These are phyloP conservation scores for Scutellaria galericulata DNA, from an alignment of 257 asterid species.

Conservation along the genomic window DNA sequence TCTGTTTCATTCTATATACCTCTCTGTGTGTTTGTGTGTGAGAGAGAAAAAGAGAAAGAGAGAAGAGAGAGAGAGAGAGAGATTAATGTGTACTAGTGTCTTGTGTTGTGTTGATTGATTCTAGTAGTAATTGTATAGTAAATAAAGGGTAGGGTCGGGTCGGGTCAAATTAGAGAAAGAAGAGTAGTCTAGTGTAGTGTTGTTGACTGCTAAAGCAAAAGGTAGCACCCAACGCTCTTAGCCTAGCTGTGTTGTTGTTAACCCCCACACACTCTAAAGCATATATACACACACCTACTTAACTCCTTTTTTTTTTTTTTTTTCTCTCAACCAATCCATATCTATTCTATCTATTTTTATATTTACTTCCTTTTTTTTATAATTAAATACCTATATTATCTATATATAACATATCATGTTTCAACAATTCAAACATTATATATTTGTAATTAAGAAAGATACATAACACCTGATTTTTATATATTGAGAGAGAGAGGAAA, in stretches of 20 bases:
- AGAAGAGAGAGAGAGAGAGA: slow-evolving; percentile 32
- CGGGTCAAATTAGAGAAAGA: not conserved
- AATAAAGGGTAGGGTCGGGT: slow-evolving; percentile 29
- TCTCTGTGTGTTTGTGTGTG: slow-evolving; percentile 27
- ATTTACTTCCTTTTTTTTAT: not conserved
- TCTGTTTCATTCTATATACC: slow-evolving; percentile 8
- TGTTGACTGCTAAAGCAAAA: slow-evolving; percentile 81
- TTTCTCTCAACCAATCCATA: slow-evolving; percentile 21
- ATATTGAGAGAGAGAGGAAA: no score
- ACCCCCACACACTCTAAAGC: slow-evolving; percentile 45
- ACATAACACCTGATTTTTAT: no score
- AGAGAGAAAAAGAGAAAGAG: slow-evolving; percentile 23
- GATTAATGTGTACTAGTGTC: slow-evolving; percentile 12
- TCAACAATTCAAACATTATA: no score
- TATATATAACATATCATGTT: no score
- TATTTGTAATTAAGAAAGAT: no score
- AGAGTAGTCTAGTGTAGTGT: slow-evolving; percentile 31
- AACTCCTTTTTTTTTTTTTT: not conserved
- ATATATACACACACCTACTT: not conserved
- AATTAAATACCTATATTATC: no score
- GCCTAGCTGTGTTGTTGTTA: slow-evolving; percentile 34
- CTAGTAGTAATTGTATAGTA: not conserved
- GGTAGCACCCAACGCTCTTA: slow-evolving; percentile 44
- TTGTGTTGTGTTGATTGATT: not conserved
- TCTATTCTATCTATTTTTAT: slow-evolving; percentile 6